Percentiles rank a stretch among this genome's conserved stretches.
Evolutionary conservation across 1,284 basidiomycete species (phyloP).

Genomic region (Agaricales sp.): DNA sequence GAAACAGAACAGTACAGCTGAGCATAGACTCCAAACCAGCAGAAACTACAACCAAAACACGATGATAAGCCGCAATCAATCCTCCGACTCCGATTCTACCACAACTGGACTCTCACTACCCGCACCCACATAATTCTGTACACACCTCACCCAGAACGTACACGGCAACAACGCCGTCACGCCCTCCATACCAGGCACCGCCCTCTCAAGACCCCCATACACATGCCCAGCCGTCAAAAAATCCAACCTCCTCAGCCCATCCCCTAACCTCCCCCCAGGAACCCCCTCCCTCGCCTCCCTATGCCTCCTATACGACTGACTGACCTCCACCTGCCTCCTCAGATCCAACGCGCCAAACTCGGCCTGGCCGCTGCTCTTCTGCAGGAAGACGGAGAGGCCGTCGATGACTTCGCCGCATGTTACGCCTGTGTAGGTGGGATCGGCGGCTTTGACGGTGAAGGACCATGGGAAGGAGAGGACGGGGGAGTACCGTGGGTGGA

Average conservation of each 20-base stretch:
- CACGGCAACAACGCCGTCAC: constrained; percentile 40
- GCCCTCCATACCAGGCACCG: constrained; percentile 26
- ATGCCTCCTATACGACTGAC: constrained; percentile 48
- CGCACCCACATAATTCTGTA: constrained; percentile 34
- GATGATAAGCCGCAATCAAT: neutral
- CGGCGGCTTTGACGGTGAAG: constrained; percentile 48
- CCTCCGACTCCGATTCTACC: neutral
- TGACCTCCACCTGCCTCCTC: constrained; percentile 28
- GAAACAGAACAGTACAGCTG: neutral
- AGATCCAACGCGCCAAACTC: constrained; percentile 37
- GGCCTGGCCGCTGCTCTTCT: constrained; percentile 33
- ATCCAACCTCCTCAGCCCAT: constrained; percentile 52
- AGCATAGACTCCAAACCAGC: neutral
- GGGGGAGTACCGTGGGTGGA: neutral
- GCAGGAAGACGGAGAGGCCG: constrained; percentile 37
- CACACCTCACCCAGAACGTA: constrained; percentile 48
- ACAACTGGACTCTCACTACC: constrained; percentile 35
- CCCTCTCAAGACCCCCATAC: constrained; percentile 33
- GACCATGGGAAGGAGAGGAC: constrained; percentile 44
- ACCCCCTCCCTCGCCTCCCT: constrained; percentile 50
- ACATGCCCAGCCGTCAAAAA: constrained; percentile 54
- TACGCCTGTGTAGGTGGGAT: constrained; percentile 44
- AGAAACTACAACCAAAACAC: neutral
- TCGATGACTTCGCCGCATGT: constrained; percentile 69
- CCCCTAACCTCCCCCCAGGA: constrained; percentile 54